Evolutionary conservation across 1,139 yeast genomes (phyloP), one percentile per base, ranked within the genome.

Genomic region (Saccharomyces hybrid): DNA sequence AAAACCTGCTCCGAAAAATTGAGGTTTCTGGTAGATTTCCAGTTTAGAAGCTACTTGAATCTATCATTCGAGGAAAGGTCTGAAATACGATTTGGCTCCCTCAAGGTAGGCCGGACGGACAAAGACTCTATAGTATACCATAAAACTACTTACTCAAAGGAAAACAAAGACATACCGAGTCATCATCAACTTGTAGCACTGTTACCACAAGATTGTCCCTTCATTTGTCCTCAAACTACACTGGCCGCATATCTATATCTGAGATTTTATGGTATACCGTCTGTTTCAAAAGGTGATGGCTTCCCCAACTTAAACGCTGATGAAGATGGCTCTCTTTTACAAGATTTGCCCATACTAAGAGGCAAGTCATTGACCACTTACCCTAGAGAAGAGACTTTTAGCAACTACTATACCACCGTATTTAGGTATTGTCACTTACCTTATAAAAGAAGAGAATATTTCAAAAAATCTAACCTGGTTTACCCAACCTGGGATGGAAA

Each of bases 361-460:
- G 70, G 70, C 3, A 67, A 66, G 52, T 58, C 62, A 3, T 51
- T 57, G 19, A 55, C 54, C 12, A 64, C 65, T 41, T 66, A 66
- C 51, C 68, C 69, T 24, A 58, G 64, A 52, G 69, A 65, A 47
- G 62, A 62, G 38, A 63, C 69, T 6, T 51, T 68, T 56, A 60
- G 65, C 32, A 58, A 61, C 42, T 63, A 61, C 49, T 68, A 68
- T 55, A 59, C 66, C 2, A 58, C 63, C 2, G 63, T 63, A 1
- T 67, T 67, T 53, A 59, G 66, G 50, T 65, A 67, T 53, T 67
- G 71, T 51, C 63, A 62, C 47, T 49, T 66, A 28, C 64, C 69
- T 12, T 68, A 67, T 55, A 67, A 64, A 54, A 60, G 65, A 52
- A 59, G 63, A 28, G 59, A 62, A 6, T 66, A 61, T 55, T 66